Conservation (phyloP, 257 asterid genomes). For the Perilla frutescens region DNA sequence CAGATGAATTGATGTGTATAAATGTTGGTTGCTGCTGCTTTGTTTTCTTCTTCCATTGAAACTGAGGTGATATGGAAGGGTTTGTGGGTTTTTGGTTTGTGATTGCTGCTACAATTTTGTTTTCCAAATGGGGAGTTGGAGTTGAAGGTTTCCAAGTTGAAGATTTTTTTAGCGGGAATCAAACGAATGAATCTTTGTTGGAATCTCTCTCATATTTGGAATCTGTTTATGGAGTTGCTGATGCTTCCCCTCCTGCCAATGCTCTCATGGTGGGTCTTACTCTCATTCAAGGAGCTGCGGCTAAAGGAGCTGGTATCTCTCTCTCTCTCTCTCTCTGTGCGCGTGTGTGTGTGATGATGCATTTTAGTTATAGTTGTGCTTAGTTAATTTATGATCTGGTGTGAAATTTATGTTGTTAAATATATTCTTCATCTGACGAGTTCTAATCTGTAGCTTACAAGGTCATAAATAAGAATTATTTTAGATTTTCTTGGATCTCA, state of each 20-base stretch:
- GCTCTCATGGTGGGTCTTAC: slow-evolving; percentile 75
- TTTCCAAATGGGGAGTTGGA: slow-evolving; percentile 43
- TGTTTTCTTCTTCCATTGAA: slow-evolving; percentile 14
- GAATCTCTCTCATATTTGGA: slow-evolving; percentile 48
- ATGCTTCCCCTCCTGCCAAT: slow-evolving; percentile 43
- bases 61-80: slow-evolving; percentile 37
- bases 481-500: neutral
- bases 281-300: slow-evolving; percentile 79
- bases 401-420: neutral
- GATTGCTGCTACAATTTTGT: slow-evolving; percentile 33
- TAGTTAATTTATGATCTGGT: neutral
- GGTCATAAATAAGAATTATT: slow-evolving; percentile 15
- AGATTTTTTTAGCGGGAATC: slow-evolving; percentile 49
- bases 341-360: no score
- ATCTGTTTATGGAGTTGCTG: slow-evolving; percentile 55
- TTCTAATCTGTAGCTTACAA: neutral
- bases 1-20: slow-evolving; percentile 10
- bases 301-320: slow-evolving; percentile 75
- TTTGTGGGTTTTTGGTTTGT: slow-evolving; percentile 32
- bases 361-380: neutral
- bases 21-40: neutral
- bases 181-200: slow-evolving; percentile 47
- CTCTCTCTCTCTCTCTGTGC: neutral
- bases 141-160: slow-evolving; percentile 50
- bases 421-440: neutral